Evolutionary conservation across 768 basidiomycete genomes (phyloP), one percentile per base, ranked within the genome.

Genomic region (Termitomyces sp.): DNA sequence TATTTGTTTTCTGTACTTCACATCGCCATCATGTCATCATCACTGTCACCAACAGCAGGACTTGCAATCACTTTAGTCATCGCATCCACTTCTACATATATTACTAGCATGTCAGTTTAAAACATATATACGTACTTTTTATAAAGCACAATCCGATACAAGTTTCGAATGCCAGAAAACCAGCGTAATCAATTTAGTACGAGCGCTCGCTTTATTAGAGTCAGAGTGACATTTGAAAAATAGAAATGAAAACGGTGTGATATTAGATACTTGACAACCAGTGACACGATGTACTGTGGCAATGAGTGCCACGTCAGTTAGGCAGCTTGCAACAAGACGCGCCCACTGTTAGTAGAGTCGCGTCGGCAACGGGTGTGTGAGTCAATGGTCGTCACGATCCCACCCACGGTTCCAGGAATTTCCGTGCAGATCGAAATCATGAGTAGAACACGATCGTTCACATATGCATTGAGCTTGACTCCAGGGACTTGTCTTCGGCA

Each of bases 11-110:
- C 38, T 55, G 44, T 28, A 57, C 49, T 50, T 60, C 41, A 38
- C 55, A 54, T 50, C 48, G 46, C 12, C 59, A 60, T 56, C 55
- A 56, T 23, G 56, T 56, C 49, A 50, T 33, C 38, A 55, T 38
- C 46, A 49, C 37, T 42, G 45, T 55, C 52, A 33, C 19, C 49
- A 46, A 44, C 53, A 49, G 50, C 50, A 59, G 31, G 30, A 33
- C 23, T 55, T 51, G 52, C 57, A 35, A 58, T 50, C 41, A 53
- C 35, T 31, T 10, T 46, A 55, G 48, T 52, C 59, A 54, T 44
- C 35, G 49, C 50, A 50, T 51, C 19, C 41, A 46, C 21, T 43
- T 19, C 11, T 43, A 56, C 40, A 17, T 41, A 48, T 40, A 50
- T 21, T 48, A 56, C 41, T 48, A 50, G 26, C 11, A 46, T 46